Percentiles rank a stretch among this genome's conserved stretches.
Conservation (phyloP, 441 rosid genomes). For the Rhodomyrtus psidioides region DNA sequence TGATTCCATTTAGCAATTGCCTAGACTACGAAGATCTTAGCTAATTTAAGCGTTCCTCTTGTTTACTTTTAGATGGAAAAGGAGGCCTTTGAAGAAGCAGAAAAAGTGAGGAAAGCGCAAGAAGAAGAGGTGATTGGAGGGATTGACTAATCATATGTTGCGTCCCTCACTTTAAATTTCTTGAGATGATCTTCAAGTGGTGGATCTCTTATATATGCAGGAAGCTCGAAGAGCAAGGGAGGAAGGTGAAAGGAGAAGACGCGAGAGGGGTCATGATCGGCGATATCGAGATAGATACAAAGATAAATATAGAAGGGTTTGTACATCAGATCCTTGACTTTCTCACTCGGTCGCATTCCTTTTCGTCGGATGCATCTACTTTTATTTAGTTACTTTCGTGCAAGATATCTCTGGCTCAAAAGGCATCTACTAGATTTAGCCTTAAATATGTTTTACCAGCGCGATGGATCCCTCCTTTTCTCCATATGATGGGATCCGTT, state of each 20-base stretch:
- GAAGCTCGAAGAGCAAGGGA: constrained; percentile 21
- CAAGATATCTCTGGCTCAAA: not conserved
- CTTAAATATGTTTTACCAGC: not conserved
- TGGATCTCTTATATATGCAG: not conserved
- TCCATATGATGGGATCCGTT: not conserved
- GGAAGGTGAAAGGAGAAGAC: constrained; percentile 26
- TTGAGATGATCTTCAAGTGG: not conserved
- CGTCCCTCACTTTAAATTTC: not conserved
- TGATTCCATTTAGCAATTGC: not conserved
- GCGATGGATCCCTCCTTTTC: not conserved
- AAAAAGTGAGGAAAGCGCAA: constrained; percentile 16
- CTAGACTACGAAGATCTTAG: not conserved
- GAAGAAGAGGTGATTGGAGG: constrained; percentile 14
- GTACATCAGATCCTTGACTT: not conserved
- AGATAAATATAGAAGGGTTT: constrained; percentile 38
- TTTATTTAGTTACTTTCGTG: not conserved
- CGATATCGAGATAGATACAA: constrained; percentile 24
- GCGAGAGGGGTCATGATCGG: constrained; percentile 43
- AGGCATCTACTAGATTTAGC: not conserved
- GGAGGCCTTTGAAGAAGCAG: constrained; percentile 24
- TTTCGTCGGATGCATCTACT: not conserved
- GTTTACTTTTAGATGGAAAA: constrained; percentile 8
- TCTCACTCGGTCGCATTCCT: not conserved
- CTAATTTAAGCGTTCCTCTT: not conserved
- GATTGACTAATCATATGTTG: not conserved